Evolutionary conservation across 2,329 filamentous ascomycete genomes (phyloP).

Genomic region (Pestalotiopsis sp.): DNA sequence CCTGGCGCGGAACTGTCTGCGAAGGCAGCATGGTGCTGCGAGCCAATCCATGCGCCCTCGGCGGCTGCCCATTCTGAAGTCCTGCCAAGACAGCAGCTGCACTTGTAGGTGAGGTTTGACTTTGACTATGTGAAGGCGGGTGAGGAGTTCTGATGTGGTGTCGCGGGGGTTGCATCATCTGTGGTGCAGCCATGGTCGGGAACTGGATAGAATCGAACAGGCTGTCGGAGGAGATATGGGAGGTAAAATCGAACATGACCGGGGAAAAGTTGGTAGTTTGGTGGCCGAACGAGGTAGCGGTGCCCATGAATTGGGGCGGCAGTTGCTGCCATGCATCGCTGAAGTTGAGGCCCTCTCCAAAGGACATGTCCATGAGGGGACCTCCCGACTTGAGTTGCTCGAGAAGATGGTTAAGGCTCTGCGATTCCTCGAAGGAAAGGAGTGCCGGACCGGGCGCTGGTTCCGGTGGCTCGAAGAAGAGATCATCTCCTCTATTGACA

Average conservation of each 20-base stretch:
- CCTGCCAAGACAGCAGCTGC: slow-evolving; percentile 32
- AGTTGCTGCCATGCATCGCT: slow-evolving; percentile 59
- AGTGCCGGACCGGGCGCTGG: slow-evolving; percentile 67
- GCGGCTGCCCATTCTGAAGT: slow-evolving; percentile 27
- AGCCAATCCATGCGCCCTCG: slow-evolving; percentile 19
- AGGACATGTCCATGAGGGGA: slow-evolving; percentile 50
- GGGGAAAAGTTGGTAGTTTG: slow-evolving; percentile 39
- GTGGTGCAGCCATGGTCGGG: slow-evolving; percentile 18
- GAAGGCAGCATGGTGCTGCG: slow-evolving; percentile 19
- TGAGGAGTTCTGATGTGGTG: slow-evolving; percentile 21
- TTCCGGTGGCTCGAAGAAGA: slow-evolving; percentile 56
- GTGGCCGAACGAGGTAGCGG: slow-evolving; percentile 64
- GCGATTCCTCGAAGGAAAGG: slow-evolving; percentile 64
- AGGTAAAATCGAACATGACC: slow-evolving; percentile 26
- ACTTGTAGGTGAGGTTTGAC: slow-evolving; percentile 27
- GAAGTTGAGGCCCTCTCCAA: slow-evolving; percentile 53
- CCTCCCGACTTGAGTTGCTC: slow-evolving; percentile 51
- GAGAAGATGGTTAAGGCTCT: slow-evolving; percentile 61
- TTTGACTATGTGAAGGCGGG: slow-evolving; percentile 25
- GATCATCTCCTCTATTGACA: slow-evolving; percentile 16
- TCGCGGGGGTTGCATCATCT: slow-evolving; percentile 29
- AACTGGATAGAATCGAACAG: slow-evolving; percentile 29
- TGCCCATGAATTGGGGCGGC: slow-evolving; percentile 67
- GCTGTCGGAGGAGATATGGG: slow-evolving; percentile 17
- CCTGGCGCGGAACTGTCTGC: slow-evolving; percentile 19